Evolutionary conservation across 148 eudicot genomes (phyloP).

Genomic region (Euryodendron excelsum): DNA sequence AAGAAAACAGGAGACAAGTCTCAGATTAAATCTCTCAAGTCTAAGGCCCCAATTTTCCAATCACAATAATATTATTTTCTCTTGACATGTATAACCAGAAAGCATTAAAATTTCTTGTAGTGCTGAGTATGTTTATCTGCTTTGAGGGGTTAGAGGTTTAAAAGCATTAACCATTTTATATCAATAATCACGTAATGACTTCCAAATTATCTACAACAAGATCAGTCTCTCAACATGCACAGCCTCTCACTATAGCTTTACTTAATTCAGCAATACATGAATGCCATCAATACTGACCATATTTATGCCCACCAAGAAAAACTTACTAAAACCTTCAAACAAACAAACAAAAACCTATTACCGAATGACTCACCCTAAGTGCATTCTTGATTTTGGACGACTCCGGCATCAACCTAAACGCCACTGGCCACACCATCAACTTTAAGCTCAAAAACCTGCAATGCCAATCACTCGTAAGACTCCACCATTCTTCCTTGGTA

Average conservation of each 20-base stretch:
- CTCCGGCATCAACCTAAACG: conserved; percentile 92
- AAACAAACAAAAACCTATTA: not conserved
- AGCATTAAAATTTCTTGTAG: no score
- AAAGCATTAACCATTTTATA: not conserved
- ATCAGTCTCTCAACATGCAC: not conserved
- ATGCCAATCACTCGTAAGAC: conserved; percentile 20
- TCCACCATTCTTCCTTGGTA: not conserved
- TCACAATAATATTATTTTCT: no score
- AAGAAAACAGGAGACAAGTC: no score
- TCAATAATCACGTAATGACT: not conserved
- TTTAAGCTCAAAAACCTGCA: conserved; percentile 80
- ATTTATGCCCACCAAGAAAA: not conserved
- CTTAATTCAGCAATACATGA: conserved; percentile 4
- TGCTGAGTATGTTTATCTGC: no score
- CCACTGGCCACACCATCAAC: conserved; percentile 83
- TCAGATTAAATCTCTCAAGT: no score
- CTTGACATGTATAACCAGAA: no score
- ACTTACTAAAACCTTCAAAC: not conserved
- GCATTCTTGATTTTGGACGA: conserved; percentile 75
- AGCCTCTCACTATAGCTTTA: not conserved
- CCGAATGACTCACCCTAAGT: conserved; percentile 46
- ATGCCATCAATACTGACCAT: not conserved
- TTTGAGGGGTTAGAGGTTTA: no score
- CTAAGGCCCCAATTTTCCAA: no score
- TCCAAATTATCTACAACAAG: not conserved